phyloP scores from a whole-genome alignment of 2,329 filamentous ascomycete genomes.

The Periconia digitata region DNA sequence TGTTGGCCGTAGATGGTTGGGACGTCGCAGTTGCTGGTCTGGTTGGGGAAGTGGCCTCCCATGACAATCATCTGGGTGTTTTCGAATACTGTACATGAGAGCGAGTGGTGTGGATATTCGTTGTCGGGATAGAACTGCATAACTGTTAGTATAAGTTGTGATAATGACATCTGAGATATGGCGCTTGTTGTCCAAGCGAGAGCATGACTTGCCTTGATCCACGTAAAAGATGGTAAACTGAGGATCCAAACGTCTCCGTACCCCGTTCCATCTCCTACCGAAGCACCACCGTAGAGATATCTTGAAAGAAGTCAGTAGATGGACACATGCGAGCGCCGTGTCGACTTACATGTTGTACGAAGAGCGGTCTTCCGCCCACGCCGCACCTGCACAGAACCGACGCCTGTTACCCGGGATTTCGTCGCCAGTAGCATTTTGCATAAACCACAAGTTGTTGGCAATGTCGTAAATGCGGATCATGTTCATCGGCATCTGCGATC shows the following conservation, averaged over 20 bases:
- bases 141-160: background rate
- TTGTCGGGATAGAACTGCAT: conserved; percentile 13
- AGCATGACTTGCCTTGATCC: conserved; percentile 53
- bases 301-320: conserved; percentile 34
- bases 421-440: conserved; percentile 57
- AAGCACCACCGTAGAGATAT: conserved; percentile 61
- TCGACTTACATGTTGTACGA: conserved; percentile 66
- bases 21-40: conserved; percentile 48
- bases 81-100: conserved; percentile 56
- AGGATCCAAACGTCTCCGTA: conserved; percentile 64
- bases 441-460: conserved; percentile 61
- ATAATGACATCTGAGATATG: too few species aligned
- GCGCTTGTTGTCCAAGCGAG: too few species aligned
- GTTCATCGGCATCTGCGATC: conserved; percentile 34
- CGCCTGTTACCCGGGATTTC: conserved; percentile 54
- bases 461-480: conserved; percentile 64
- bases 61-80: conserved; percentile 62
- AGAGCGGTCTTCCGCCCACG: conserved; percentile 61
- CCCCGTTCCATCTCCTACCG: conserved; percentile 48
- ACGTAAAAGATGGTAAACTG: conserved; percentile 61
- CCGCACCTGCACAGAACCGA: conserved; percentile 63
- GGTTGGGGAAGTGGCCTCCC: conserved; percentile 47
- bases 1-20: conserved; percentile 55
- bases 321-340: too few species aligned
- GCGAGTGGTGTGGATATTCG: conserved; percentile 52